Evolutionary conservation across 305 asterid genomes (phyloP).

Genomic region (Fraxinus floribunda): DNA sequence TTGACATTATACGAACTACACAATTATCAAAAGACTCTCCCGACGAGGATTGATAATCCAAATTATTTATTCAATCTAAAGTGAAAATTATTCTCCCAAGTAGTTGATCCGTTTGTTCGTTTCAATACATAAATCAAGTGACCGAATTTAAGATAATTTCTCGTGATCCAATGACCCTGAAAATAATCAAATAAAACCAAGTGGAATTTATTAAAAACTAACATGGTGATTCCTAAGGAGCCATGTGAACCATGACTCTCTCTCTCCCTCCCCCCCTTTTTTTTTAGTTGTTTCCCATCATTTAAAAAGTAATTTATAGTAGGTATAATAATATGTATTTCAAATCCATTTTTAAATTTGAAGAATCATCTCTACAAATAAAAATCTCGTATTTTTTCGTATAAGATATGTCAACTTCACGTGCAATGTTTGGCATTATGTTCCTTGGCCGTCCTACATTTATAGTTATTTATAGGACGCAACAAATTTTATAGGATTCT

Average conservation of each 20-base stretch:
- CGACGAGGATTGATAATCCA: neutral
- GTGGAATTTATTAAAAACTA: neutral
- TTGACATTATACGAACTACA: neutral
- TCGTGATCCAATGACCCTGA: neutral
- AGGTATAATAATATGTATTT: too few species aligned
- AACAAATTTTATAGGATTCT: slow-evolving; percentile 20
- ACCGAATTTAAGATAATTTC: neutral
- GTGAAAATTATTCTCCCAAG: neutral
- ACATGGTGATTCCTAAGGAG: neutral
- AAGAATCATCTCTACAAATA: too few species aligned
- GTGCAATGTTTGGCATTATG: slow-evolving; percentile 1
- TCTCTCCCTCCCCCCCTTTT: too few species aligned
- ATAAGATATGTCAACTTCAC: neutral
- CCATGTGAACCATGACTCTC: neutral
- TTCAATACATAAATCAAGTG: neutral
- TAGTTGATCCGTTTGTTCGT: neutral
- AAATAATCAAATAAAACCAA: neutral
- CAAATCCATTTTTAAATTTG: too few species aligned
- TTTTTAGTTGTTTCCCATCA: too few species aligned
- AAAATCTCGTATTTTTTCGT: too few species aligned
- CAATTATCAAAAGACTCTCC: neutral
- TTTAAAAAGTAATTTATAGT: too few species aligned
- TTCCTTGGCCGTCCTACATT: neutral
- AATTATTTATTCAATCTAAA: too few species aligned
- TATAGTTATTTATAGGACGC: neutral